A percentile compares a stretch with the other conserved stretches of the same genome.
These are phyloP conservation scores for Leucaena leucocephala DNA, from an alignment of 306 rosid species.

Conservation along the genomic window DNA sequence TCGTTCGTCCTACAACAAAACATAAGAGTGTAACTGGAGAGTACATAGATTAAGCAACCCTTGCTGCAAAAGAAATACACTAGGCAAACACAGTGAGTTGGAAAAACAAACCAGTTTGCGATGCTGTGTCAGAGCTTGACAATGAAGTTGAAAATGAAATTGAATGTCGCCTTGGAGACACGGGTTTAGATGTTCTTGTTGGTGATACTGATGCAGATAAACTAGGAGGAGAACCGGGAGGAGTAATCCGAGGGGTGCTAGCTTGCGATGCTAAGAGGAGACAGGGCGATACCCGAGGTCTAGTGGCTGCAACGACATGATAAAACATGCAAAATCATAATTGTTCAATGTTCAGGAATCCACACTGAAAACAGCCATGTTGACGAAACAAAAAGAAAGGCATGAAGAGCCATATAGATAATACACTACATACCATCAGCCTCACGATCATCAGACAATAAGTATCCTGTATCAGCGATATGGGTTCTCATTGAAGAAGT, in stretches of 20 bases:
- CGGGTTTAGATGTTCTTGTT: constrained; percentile 73
- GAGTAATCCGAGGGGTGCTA: constrained; percentile 73
- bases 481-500: constrained; percentile 54
- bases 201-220: constrained; percentile 80
- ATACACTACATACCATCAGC: constrained; percentile 51
- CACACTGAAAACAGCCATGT: constrained; percentile 17
- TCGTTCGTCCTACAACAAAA: constrained; percentile 63
- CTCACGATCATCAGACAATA: constrained; percentile 56
- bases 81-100: not conserved
- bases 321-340: constrained; percentile 24
- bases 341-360: constrained; percentile 23
- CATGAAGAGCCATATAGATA: constrained; percentile 8
- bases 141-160: constrained; percentile 64
- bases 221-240: constrained; percentile 79
- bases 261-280: constrained; percentile 76
- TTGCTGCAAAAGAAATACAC: constrained; percentile 19
- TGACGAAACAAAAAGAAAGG: constrained; percentile 24
- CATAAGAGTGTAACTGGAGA: constrained; percentile 20
- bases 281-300: constrained; percentile 59
- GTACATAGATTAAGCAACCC: constrained; percentile 9
- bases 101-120: constrained; percentile 60
- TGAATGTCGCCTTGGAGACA: constrained; percentile 78
- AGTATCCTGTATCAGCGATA: constrained; percentile 52
- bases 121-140: constrained; percentile 53
- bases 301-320: constrained; percentile 39